Evolutionary conservation across 305 asterid species (phyloP).

Genomic region (Withania somnifera): DNA sequence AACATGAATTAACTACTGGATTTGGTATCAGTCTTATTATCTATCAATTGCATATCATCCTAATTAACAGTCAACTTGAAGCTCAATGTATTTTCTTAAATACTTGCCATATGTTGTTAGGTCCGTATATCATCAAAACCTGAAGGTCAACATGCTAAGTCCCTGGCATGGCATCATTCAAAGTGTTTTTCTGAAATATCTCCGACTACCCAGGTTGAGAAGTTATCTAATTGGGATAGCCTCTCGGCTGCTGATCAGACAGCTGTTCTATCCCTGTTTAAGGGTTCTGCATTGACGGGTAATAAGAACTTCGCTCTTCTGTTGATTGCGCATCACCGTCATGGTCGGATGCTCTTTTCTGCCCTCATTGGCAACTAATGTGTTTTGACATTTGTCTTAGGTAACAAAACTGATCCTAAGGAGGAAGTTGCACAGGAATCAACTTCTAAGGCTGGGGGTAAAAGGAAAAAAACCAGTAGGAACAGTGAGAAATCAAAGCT

Average conservation of each 20-base stretch:
- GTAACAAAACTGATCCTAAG: constrained; percentile 22
- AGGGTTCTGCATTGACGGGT: constrained; percentile 46
- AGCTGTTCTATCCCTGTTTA: constrained; percentile 36
- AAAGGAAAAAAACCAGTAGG: constrained; percentile 50
- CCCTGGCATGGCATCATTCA: constrained; percentile 85
- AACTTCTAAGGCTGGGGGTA: constrained; percentile 42
- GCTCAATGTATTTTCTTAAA: constrained; percentile 1
- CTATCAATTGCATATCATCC: neutral
- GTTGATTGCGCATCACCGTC: constrained; percentile 8
- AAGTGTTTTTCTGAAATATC: constrained; percentile 63
- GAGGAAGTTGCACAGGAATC: constrained; percentile 31
- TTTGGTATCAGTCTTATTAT: neutral
- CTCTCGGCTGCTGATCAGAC: constrained; percentile 52
- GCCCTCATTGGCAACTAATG: neutral
- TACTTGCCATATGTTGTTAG: constrained; percentile 26
- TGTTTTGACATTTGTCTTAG: constrained; percentile 26
- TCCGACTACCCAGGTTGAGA: constrained; percentile 38
- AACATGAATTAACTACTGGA: neutral
- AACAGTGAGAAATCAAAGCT: constrained; percentile 38
- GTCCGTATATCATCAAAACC: constrained; percentile 80
- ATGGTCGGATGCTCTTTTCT: neutral
- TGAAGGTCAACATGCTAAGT: constrained; percentile 62
- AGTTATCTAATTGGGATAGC: constrained; percentile 61
- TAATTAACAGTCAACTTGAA: neutral
- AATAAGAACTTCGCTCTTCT: neutral